Conservation (phyloP, 371 early-diverging fungal genomes). For the Zancudomyces culisetae region DNA sequence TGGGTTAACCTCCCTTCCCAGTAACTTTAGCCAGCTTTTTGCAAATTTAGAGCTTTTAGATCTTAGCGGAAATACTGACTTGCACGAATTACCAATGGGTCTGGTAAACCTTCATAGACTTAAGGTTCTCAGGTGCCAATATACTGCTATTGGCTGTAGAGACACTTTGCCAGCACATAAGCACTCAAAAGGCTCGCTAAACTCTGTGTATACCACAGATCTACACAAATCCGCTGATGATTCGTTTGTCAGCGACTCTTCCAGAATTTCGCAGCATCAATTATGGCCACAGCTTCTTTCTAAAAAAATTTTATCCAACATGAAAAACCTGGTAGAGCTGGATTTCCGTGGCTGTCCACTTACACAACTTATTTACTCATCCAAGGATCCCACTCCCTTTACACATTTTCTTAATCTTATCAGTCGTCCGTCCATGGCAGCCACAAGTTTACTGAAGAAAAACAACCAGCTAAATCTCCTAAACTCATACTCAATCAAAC, state of each 20-base stretch:
- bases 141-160: slow-evolving; percentile 13
- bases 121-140: slow-evolving; percentile 15
- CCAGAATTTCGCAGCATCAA: background rate
- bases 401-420: no score
- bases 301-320: background rate
- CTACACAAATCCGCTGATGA: no score
- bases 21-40: slow-evolving; percentile 16
- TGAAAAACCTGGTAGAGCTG: background rate
- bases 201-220: background rate
- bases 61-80: slow-evolving; percentile 16
- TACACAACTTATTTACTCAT: background rate
- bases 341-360: slow-evolving; percentile 3
- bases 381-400: no score
- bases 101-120: slow-evolving; percentile 13
- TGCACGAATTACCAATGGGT: slow-evolving; percentile 8
- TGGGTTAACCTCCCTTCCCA: slow-evolving; percentile 11
- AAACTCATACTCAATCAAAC: no score
- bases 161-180: background rate
- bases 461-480: no score
- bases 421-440: no score
- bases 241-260: background rate
- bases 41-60: slow-evolving; percentile 17
- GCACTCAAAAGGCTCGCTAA: background rate
- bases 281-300: background rate
- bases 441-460: no score